Percentiles rank a stretch among this genome's conserved stretches.
These are phyloP conservation scores for Inga leiocalycina DNA, from an alignment of 306 rosid genomes.

Conservation along the genomic window DNA sequence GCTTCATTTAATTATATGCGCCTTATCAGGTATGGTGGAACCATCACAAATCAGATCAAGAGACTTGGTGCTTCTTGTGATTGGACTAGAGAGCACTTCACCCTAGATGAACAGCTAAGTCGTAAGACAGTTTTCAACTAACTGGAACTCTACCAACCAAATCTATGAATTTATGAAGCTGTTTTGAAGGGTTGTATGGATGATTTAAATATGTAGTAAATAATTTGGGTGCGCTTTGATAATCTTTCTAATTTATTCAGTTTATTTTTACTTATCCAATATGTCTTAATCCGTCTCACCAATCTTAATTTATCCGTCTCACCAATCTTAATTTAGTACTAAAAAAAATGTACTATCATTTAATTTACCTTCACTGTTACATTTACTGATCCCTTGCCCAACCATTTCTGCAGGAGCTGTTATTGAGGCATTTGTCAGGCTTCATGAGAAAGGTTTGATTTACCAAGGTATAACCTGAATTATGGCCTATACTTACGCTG, in stretches of 20 bases:
- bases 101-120: constrained; percentile 99
- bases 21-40: constrained; percentile 80
- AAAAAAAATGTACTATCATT: background rate
- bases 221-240: constrained; percentile 6
- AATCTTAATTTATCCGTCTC: constrained; percentile 23
- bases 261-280: background rate
- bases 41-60: constrained; percentile 93
- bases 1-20: constrained; percentile 19
- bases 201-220: constrained; percentile 26
- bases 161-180: constrained; percentile 10
- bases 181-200: background rate
- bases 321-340: constrained; percentile 1
- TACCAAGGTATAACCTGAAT: constrained; percentile 73
- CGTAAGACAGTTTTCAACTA: constrained; percentile 80
- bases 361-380: constrained; percentile 19
- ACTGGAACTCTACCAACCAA: constrained; percentile 40
- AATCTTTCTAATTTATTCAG: background rate
- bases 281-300: constrained; percentile 24
- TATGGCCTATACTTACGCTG: constrained; percentile 30
- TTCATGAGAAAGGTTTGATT: constrained; percentile 92
- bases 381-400: constrained; percentile 45
- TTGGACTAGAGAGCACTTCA: constrained; percentile 94
- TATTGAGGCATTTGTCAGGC: constrained; percentile 92
- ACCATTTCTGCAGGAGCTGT: constrained; percentile 79
- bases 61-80: constrained; percentile 99